Evolutionary conservation across 148 eudicot species (phyloP), one percentile per base, ranked within the genome.

Genomic region (Talinum fruticosum): DNA sequence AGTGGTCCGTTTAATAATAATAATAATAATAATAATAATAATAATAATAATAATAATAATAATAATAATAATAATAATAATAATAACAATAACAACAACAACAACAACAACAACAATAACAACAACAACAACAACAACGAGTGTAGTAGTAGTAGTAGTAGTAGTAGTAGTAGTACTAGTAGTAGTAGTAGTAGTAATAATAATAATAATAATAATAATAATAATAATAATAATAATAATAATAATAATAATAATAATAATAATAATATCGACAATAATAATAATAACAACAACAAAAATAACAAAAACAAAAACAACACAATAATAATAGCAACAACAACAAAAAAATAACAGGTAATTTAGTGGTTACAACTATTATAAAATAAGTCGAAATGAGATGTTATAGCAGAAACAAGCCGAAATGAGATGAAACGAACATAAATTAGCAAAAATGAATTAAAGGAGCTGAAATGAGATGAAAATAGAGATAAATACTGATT

Each of bases 1-100:
- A 57, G n/a, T 57, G n/a, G n/a, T 57, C 16, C 16, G 16, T 15
- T 15, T 57, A 57, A 57, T 57, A 57, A 57, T 57, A 57, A 57
- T 57, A 57, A 57, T 57, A 57, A 57, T 57, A 57, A 57, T 57
- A 57, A 57, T 57, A 57, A 57, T 57, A 57, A 57, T 57, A 57
- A 57, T 57, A 57, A 57, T 57, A 57, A 57, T 57, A 57, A 57
- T 57, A 57, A 57, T 57, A 57, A 57, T 57, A 57, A 57, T 57
- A 57, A 57, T 57, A 57, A 57, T 57, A 57, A 57, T 57, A 57
- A 57, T 57, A 57, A 57, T 57, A 57, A 57, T 57, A 57, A 57
- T 57, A 57, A 57, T 57, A 57, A 57, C n/a, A 57, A 57, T 57
- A 57, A 57, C n/a, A 57, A 57, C n/a, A 57, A 57, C n/a, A 57